phyloP scores from a whole-genome alignment of 208 protist genomes.

The Acanthamoeba triangularis region DNA sequence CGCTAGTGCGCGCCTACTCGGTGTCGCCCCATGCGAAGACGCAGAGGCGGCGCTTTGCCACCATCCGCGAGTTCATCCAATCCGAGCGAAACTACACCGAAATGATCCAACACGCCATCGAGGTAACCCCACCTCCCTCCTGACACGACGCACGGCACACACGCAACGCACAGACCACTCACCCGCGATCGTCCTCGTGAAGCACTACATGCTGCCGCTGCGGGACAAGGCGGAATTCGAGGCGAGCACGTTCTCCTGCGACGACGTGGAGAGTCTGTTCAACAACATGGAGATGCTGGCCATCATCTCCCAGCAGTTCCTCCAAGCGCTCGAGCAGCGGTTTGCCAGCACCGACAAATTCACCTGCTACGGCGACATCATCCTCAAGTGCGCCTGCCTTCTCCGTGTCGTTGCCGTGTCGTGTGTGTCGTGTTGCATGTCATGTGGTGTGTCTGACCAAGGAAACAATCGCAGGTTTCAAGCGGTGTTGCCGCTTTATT shows the following conservation, averaged over 20 bases:
- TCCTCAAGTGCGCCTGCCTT: background rate
- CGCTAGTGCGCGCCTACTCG: background rate
- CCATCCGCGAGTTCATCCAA: conserved; percentile 22
- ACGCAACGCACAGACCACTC: background rate
- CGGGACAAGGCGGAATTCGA: conserved; percentile 6
- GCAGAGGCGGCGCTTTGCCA: conserved; percentile 19
- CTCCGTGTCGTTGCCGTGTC: background rate
- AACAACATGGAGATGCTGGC: conserved; percentile 50
- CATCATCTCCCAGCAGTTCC: conserved; percentile 61
- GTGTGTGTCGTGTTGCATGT: background rate
- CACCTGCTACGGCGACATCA: conserved; percentile 33
- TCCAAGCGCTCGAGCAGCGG: background rate
- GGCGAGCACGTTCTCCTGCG: background rate
- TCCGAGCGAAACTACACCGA: conserved; percentile 45
- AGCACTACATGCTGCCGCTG: background rate
- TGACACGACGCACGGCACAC: too few relatives aligned
- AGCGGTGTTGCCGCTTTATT: conserved; percentile 1
- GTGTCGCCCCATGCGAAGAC: background rate
- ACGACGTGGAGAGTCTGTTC: conserved; percentile 47
- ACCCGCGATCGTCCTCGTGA: background rate
- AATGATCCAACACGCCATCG: conserved; percentile 27
- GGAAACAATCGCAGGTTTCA: background rate
- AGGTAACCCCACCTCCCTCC: background rate
- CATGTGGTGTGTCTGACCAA: background rate
- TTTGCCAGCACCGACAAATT: conserved; percentile 8